Evolutionary conservation across 306 rosid species (phyloP), one percentile per base, ranked within the genome.

Genomic region (Quercus wislizeni): DNA sequence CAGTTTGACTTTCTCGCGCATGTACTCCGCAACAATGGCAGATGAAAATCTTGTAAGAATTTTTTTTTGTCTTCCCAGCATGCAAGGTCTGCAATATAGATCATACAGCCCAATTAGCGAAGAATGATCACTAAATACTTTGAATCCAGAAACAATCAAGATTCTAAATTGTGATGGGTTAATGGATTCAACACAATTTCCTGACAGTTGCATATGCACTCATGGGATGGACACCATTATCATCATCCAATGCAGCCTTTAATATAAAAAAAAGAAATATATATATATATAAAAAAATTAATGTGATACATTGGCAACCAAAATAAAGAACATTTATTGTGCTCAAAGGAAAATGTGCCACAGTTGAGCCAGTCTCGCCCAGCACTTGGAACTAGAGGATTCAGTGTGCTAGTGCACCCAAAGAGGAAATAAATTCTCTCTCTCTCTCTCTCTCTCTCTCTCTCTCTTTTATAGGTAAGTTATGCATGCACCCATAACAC

Each of bases 41-140:
- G 35, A 91, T 91, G 10, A 88, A 88, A 3, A 85, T 20, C 91
- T 91, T 93, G 67, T 13, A 87, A 19, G 69, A 80, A 89, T 91
- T 91, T 76, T 88, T 13, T 31, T 30, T 30, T 3, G 25, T 18
- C 5, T 79, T 83, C 74, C 71, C 55, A 10, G 93, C 88, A 73
- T 90, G 86, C 81, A 93, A 79, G 75, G 86, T 85, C 98, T 93
- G 81, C 58, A 85, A 55, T 59, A 67, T n/a, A 35, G 59, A 13
- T 67, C 38, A 27, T 1, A 20, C 19, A 74, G 33, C 33, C 38
- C 62, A 28, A 17, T 38, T 46, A 46, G 10, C 0, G 52, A 59
- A 77, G 13, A 20, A 52, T 55, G 33, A 51, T 49, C 20, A 49
- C 5, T 23, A 3, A 7, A 21, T 14, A 10, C 35, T 12, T 4